Percentiles rank a stretch among this genome's conserved stretches.
Evolutionary conservation across 179 eudicot genomes (phyloP).

Genomic region (Amaranthus tricolor): DNA sequence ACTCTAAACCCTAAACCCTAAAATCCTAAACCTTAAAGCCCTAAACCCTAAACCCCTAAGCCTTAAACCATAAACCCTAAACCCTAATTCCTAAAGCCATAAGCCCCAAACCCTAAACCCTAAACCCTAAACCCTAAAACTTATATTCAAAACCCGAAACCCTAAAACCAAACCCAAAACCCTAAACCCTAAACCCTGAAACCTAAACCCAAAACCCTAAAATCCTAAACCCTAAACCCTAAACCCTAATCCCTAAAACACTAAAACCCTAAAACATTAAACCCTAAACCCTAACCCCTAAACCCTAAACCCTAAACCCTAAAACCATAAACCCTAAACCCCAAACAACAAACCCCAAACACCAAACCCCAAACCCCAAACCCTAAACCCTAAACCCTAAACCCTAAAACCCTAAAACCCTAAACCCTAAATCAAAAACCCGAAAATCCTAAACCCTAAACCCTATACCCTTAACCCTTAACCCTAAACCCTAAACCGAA

Average conservation of each 20-base stretch:
- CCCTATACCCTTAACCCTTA: not conserved
- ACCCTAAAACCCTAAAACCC: slow-evolving; percentile 15
- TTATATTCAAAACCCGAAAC: slow-evolving; percentile 3
- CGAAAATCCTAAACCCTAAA: slow-evolving; percentile 12
- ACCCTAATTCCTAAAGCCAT: slow-evolving; percentile 9
- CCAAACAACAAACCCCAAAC: slow-evolving; percentile 14
- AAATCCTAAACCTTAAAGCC: slow-evolving; percentile 12
- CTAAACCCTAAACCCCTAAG: slow-evolving; percentile 15
- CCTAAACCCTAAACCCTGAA: slow-evolving; percentile 10
- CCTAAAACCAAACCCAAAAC: slow-evolving; percentile 11
- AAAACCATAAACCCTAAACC: no score
- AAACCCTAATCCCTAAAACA: slow-evolving; percentile 20
- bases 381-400: slow-evolving; percentile 16
- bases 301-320: no score
- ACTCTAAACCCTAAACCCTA: slow-evolving; percentile 11
- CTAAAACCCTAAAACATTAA: no score
- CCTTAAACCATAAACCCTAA: slow-evolving; percentile 8
- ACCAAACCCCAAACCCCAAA: slow-evolving; percentile 18
- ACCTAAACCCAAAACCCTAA: slow-evolving; percentile 13
- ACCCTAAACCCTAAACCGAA: slow-evolving; percentile 7
- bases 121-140: no score
- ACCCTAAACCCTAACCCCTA: no score
- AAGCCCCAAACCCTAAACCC: slow-evolving; percentile 8
- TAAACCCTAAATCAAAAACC: slow-evolving; percentile 11
- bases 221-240: slow-evolving; percentile 20